A percentile compares a stretch with the other conserved stretches of the same genome.
Evolutionary conservation across 2,329 filamentous ascomycete genomes (phyloP).

Genomic region (Harringtonia lauricola): DNA sequence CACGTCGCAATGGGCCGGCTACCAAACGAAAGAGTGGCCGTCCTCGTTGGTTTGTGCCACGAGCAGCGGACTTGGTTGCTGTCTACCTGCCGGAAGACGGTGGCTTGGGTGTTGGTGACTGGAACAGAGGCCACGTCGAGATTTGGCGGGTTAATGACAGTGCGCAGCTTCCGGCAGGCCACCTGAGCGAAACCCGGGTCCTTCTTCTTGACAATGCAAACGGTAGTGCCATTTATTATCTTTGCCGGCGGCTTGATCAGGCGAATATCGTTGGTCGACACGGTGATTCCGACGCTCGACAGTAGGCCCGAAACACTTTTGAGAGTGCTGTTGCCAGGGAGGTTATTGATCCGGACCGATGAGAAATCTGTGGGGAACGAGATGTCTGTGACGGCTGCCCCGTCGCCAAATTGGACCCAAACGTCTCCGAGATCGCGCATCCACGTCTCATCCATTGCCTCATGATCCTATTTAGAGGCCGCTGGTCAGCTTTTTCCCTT

Average conservation of each 20-base stretch:
- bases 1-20: conserved; percentile 10
- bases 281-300: background rate
- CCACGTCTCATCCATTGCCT: conserved; percentile 1
- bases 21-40: conserved; percentile 19
- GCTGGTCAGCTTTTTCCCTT: too few relatives aligned
- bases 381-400: conserved; percentile 18
- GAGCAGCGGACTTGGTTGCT: conserved; percentile 22
- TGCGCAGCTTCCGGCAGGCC: conserved; percentile 1
- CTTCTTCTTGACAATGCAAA: conserved; percentile 15
- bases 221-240: background rate
- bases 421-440: conserved; percentile 15
- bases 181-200: conserved; percentile 18
- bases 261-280: background rate
- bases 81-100: conserved; percentile 20
- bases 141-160: background rate
- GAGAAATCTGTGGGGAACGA: conserved; percentile 24
- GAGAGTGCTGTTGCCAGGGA: conserved; percentile 14
- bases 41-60: conserved; percentile 21
- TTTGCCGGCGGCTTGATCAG: background rate
- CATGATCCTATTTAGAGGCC: background rate
- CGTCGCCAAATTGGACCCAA: conserved; percentile 20
- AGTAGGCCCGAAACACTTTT: conserved; percentile 14
- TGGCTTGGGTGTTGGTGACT: conserved; percentile 3
- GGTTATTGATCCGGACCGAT: conserved; percentile 19
- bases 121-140: background rate